Evolutionary conservation across 768 basidiomycete genomes (phyloP).

Genomic region (Filobasidium floriforme): DNA sequence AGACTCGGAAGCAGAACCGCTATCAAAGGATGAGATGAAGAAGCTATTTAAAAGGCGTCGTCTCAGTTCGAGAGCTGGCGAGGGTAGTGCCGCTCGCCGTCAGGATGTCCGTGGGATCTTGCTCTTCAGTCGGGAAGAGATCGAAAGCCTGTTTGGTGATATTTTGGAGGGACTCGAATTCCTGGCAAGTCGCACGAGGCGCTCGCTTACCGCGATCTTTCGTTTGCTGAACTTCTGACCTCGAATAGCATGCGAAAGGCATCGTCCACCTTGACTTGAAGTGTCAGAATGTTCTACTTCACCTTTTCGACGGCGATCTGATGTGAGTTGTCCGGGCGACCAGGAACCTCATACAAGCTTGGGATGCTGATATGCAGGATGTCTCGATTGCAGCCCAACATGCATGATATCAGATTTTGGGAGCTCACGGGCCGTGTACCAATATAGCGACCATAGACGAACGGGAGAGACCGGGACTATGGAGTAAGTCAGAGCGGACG

Average conservation of each 20-base stretch:
- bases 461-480: slow-evolving; percentile 96
- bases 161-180: slow-evolving; percentile 80
- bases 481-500: slow-evolving; percentile 56
- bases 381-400: slow-evolving; percentile 67
- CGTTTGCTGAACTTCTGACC: background rate
- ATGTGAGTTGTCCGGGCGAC: slow-evolving; percentile 52
- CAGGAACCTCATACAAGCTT: background rate
- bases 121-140: slow-evolving; percentile 74
- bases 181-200: slow-evolving; percentile 53
- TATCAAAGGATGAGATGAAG: slow-evolving; percentile 23
- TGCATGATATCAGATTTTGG: slow-evolving; percentile 96
- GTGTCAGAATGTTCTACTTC: slow-evolving; percentile 84
- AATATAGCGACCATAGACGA: slow-evolving; percentile 55
- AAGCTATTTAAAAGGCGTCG: slow-evolving; percentile 34
- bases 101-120: slow-evolving; percentile 57
- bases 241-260: slow-evolving; percentile 46
- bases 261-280: slow-evolving; percentile 91
- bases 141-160: slow-evolving; percentile 70
- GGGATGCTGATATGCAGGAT: background rate
- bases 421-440: slow-evolving; percentile 80
- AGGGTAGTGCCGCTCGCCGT: slow-evolving; percentile 9
- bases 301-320: slow-evolving; percentile 77
- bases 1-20: slow-evolving; percentile 25
- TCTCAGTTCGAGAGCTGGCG: slow-evolving; percentile 23
- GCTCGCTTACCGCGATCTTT: background rate